Percentiles rank a stretch among this genome's conserved stretches.
These are phyloP conservation scores for Alternaria sp. DNA, from an alignment of 2,329 filamentous ascomycete species.

Conservation along the genomic window DNA sequence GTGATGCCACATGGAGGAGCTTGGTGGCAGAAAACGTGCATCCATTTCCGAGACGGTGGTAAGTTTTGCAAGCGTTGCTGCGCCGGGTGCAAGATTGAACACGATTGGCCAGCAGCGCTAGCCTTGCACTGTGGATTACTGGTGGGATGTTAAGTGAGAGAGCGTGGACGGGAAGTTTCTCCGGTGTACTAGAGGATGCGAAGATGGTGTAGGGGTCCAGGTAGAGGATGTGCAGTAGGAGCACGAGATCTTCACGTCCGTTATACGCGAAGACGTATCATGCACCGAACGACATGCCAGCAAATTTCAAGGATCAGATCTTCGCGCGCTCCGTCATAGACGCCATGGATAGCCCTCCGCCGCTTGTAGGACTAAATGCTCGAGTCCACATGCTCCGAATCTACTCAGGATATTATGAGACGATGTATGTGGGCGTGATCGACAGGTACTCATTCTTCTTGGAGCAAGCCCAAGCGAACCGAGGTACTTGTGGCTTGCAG, in stretches of 20 bases:
- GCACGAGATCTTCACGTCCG: background rate
- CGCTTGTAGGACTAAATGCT: background rate
- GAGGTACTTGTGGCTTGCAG: slow-evolving; percentile 8
- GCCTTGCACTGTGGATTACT: background rate
- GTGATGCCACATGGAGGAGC: slow-evolving; percentile 4
- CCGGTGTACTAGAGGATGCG: background rate
- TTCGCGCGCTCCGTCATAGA: background rate
- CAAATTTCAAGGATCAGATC: background rate
- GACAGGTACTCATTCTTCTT: slow-evolving; percentile 6
- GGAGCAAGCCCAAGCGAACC: background rate
- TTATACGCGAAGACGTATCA: background rate
- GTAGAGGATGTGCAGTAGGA: background rate
- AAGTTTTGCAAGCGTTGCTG: slow-evolving; percentile 5
- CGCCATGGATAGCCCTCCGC: background rate
- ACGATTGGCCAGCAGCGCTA: slow-evolving; percentile 1
- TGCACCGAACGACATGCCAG: background rate
- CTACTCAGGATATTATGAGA: background rate
- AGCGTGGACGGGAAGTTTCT: background rate
- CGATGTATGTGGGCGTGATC: slow-evolving; percentile 5
- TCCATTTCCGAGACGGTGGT: background rate
- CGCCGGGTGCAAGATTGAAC: background rate
- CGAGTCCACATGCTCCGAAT: background rate
- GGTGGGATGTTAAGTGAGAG: background rate
- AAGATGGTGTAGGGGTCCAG: background rate
- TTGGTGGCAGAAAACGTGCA: slow-evolving; percentile 10